These are phyloP conservation scores for Blastobotrys apis DNA, from an alignment of 1,139 yeast genomes.

Conservation along the genomic window DNA sequence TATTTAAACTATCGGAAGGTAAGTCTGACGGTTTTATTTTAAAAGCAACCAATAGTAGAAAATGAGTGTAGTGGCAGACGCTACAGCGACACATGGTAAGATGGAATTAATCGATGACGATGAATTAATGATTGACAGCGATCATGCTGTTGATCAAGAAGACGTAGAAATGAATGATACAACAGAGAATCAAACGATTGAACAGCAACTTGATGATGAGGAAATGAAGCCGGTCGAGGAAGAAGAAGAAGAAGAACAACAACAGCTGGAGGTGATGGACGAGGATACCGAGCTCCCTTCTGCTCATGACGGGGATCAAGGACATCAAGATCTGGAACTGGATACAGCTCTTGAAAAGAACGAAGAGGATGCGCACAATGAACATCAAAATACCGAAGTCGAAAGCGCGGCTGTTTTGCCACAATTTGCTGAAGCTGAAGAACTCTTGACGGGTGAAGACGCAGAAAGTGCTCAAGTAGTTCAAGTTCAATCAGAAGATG, in stretches of 20 bases:
- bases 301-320: background rate
- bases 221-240: conserved; percentile 3
- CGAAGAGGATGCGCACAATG: too few relatives aligned
- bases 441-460: background rate
- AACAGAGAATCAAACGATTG: background rate
- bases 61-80: conserved; percentile 1
- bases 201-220: conserved; percentile 5
- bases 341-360: conserved; percentile 2
- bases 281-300: background rate
- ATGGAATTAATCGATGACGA: conserved; percentile 9
- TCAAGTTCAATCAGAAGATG: background rate
- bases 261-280: background rate
- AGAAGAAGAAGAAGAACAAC: background rate
- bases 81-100: background rate
- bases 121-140: conserved; percentile 3
- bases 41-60: too few relatives aligned
- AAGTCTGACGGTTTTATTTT: too few relatives aligned
- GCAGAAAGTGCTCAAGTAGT: background rate
- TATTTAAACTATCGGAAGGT: too few relatives aligned
- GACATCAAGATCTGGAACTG: conserved; percentile 10
- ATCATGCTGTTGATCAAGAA: conserved; percentile 3
- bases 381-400: too few relatives aligned
- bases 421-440: background rate
- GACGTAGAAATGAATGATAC: conserved; percentile 6
- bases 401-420: too few relatives aligned